Evolutionary conservation across 345 rosid species (phyloP), one percentile per base, ranked within the genome.

Genomic region (Eucalyptus viminalis): DNA sequence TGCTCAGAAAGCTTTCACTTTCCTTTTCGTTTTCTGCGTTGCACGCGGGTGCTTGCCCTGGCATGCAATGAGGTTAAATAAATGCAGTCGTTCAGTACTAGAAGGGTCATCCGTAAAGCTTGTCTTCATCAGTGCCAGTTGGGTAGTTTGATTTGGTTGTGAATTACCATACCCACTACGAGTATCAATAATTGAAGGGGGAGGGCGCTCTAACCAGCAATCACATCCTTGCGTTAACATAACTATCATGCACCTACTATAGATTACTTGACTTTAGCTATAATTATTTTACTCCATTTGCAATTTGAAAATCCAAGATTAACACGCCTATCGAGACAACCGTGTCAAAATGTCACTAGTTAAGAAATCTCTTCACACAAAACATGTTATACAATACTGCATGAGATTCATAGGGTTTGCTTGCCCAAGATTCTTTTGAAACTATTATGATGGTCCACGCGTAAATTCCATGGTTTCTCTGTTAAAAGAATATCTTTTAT

Each of bases 361-460:
- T 0, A 37, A 76, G 27, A 76, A 76, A 21, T 37, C 14, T 21
- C 8, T 21, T 47, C 11, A 21, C 27, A 37, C 2, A 1, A 37
- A 0, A 21, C 4, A 76, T 76, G 9, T 76, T 21, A 37, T 2
- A 43, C 0, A 76, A 7, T 24, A 0, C 3, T 12, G 3, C 27
- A 76, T 1, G 15, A 76, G 83, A 72, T 72, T 37, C 45, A 2
- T 9, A 72, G 2, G 3, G 27, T 72, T 37, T 72, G 1, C 44
- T 34, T 17, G 0, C 44, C 22, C 10, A 72, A 14, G 45, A 24
- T 34, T 34, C 80, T 72, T 72, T n/a, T 37, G 8, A 72, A 72
- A 72, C 4, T 37, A 4, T 67, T 69, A 76, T 11, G 83, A 76
- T 21, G 47, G 2, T 21, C 25, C 5, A 3, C 9, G 11, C 11